Evolutionary conservation across 306 rosid genomes (phyloP).

Genomic region (Cicer bijugum): DNA sequence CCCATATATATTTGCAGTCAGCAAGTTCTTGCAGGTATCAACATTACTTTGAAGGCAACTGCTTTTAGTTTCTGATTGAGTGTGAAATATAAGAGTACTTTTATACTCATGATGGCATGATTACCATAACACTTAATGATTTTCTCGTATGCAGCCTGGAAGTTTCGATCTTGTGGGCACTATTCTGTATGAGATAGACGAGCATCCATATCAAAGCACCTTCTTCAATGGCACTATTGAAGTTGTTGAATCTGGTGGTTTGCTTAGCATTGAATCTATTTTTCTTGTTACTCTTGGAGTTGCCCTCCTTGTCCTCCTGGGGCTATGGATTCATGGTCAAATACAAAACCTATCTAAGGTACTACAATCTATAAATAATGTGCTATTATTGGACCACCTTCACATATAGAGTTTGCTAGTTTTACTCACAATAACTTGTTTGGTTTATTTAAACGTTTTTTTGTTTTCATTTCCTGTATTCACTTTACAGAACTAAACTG

Average conservation of each 20-base stretch:
- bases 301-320: constrained; percentile 74
- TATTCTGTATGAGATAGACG: constrained; percentile 76
- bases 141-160: constrained; percentile 71
- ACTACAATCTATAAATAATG: constrained; percentile 22
- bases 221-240: constrained; percentile 89
- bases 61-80: constrained; percentile 2
- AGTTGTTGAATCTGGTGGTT: constrained; percentile 71
- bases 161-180: constrained; percentile 90
- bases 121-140: constrained; percentile 9
- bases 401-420: constrained; percentile 13
- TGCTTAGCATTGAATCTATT: constrained; percentile 80
- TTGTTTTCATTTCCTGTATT: neutral
- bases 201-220: constrained; percentile 75
- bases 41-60: constrained; percentile 23
- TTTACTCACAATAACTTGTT: neutral
- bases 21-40: constrained; percentile 89
- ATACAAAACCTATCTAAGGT: constrained; percentile 85
- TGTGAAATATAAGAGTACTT: constrained; percentile 26
- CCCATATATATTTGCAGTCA: constrained; percentile 83
- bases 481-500: constrained; percentile 2
- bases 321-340: constrained; percentile 84
- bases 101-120: neutral
- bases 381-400: neutral
- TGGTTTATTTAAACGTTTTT: neutral
- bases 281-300: constrained; percentile 80